A percentile compares a stretch with the other conserved stretches of the same genome.
Conservation (phyloP, 2,329 filamentous ascomycete species). For the Nannizziopsis barbatae region DNA sequence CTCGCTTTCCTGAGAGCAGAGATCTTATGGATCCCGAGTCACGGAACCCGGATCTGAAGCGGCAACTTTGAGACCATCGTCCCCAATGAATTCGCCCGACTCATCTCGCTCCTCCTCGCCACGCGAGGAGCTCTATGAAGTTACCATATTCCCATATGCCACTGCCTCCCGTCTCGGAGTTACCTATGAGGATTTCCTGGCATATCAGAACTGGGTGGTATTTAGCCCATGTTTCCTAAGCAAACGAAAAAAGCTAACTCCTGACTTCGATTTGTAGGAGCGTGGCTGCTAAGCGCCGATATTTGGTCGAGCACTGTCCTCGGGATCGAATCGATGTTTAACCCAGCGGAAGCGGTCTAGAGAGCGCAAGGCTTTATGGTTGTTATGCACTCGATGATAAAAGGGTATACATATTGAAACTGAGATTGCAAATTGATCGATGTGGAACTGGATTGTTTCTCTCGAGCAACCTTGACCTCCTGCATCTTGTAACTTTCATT, state of each 20-base stretch:
- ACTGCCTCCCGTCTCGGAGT: neutral
- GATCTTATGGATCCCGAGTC: neutral
- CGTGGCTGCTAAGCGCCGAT: neutral
- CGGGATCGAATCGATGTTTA: neutral
- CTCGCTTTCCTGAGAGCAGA: neutral
- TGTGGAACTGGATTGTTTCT: no score
- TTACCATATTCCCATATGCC: neutral
- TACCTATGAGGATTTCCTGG: conserved; percentile 1
- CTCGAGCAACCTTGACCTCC: no score
- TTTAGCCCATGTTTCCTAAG: neutral
- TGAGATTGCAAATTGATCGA: no score
- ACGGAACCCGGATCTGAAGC: neutral
- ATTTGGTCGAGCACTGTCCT: neutral
- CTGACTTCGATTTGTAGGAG: conserved; percentile 1
- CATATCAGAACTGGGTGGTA: conserved; percentile 11
- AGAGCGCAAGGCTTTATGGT: no score
- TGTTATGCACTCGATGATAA: no score
- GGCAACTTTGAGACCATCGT: neutral
- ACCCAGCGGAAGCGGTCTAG: no score
- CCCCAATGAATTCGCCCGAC: neutral
- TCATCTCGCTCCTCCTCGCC: conserved; percentile 3
- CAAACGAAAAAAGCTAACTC: neutral
- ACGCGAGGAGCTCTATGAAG: neutral
- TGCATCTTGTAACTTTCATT: no score
- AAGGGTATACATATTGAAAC: no score